phyloP scores from a whole-genome alignment of 768 basidiomycete genomes.

The Suillus paluster region DNA sequence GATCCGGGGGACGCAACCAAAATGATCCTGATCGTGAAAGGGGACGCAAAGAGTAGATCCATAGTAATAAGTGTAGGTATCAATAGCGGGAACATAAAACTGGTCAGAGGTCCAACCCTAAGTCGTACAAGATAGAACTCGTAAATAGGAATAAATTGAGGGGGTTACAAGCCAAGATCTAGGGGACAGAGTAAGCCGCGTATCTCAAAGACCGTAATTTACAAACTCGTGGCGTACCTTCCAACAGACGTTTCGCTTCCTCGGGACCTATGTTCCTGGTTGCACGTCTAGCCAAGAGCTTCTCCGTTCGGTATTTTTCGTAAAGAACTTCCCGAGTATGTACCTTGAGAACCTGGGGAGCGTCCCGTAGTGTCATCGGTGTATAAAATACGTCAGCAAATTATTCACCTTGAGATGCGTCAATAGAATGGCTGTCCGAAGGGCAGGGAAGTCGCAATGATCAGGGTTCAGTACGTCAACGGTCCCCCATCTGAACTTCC shows the following conservation, averaged over 20 bases:
- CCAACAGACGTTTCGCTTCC: slow-evolving; percentile 70
- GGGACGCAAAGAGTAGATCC: background rate
- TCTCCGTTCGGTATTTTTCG: slow-evolving; percentile 92
- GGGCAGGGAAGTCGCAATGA: slow-evolving; percentile 86
- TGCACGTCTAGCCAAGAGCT: slow-evolving; percentile 83
- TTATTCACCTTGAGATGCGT: slow-evolving; percentile 80
- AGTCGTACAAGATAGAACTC: background rate
- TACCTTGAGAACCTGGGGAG: slow-evolving; percentile 72
- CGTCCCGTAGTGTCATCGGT: slow-evolving; percentile 12
- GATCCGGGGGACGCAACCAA: background rate
- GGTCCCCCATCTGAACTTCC: slow-evolving; percentile 88
- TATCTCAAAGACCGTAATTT: slow-evolving; percentile 16
- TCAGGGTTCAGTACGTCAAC: slow-evolving; percentile 84
- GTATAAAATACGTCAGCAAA: slow-evolving; percentile 22
- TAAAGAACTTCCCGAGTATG: slow-evolving; percentile 90
- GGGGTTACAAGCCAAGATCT: slow-evolving; percentile 53
- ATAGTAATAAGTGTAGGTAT: background rate
- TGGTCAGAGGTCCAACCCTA: background rate
- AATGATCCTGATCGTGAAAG: background rate
- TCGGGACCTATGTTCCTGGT: slow-evolving; percentile 79
- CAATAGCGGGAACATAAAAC: background rate
- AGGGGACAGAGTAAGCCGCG: slow-evolving; percentile 25
- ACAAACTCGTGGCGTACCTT: slow-evolving; percentile 52
- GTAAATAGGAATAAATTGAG: slow-evolving; percentile 12
- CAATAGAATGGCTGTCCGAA: slow-evolving; percentile 83